Evolutionary conservation across 495 filamentous ascomycete genomes (phyloP), one percentile per base, ranked within the genome.

Genomic region (Podospora appendiculata): DNA sequence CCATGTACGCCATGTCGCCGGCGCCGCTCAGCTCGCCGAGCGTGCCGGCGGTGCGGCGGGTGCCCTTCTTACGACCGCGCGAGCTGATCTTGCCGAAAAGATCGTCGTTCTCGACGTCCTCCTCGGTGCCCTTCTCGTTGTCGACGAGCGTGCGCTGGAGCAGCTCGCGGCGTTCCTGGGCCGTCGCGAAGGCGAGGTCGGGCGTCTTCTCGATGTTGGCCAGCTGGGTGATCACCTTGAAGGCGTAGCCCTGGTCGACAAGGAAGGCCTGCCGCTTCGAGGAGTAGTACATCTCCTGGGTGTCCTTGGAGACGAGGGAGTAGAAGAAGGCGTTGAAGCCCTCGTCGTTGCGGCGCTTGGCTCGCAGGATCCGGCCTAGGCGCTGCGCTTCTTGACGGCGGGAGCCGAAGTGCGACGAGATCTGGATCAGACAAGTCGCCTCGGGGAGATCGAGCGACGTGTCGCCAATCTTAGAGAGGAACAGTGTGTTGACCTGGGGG

Each of bases 281-380:
- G 6, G 93, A 96, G 73, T 96, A 99, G 67, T 85, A 92, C 94
- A 99, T 97, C 71, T 99, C 93, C 48, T 89, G 81, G 2, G 93
- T 99, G 67, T 97, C 93, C 67, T 96, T 96, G 9, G 88, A 93
- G 33, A 99, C 93, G 5, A 99, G 78, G 0, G 89, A 93, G 71
- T 99, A 99, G 72, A 99, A 99, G 72, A 99, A 99, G 0, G 93
- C 93, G 70, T 99, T 99, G 72, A 99, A 99, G 16, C 94, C 94
- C 68, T 97, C 93, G 69, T 99, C 93, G 62, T 96, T 97, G 55
- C 94, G 78, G 34, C 93, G 84, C 68, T 99, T 99, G 17, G 93
- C 93, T 62, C 93, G 81, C 10, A 99, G 84, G 61, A 99, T 99
- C 36, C 93, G 86, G 10, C 93, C 93, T 1, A 99, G 79, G 2